phyloP scores from a whole-genome alignment of 768 basidiomycete genomes.

The Cystofilobasidium capitatum region DNA sequence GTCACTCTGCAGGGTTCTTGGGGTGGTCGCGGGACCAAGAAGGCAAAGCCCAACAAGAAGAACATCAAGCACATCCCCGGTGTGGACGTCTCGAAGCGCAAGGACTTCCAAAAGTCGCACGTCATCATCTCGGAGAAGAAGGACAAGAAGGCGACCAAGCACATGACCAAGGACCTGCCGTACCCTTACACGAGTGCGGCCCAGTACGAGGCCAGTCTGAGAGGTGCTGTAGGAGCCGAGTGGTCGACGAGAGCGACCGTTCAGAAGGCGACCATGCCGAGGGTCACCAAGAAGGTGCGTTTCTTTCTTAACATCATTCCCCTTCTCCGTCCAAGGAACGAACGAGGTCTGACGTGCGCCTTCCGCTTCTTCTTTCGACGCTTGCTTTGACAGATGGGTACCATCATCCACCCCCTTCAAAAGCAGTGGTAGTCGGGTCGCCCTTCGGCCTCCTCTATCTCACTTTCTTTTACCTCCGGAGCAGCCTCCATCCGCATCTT shows the following conservation, averaged over 20 bases:
- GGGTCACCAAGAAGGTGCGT: constrained; percentile 73
- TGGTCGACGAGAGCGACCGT: constrained; percentile 73
- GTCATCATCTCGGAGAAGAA: constrained; percentile 93
- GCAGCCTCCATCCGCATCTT: neutral
- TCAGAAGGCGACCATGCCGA: constrained; percentile 63
- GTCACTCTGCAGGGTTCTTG: constrained; percentile 61
- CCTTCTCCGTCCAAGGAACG: neutral
- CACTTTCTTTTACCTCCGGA: neutral
- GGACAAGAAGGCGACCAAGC: constrained; percentile 87
- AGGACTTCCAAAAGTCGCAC: constrained; percentile 73
- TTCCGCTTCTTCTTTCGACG: neutral
- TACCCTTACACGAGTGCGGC: constrained; percentile 88
- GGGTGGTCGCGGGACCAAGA: constrained; percentile 65
- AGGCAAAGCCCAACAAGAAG: constrained; percentile 46
- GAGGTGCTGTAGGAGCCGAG: constrained; percentile 71
- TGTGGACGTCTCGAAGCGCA: constrained; percentile 64
- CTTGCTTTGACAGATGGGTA: constrained; percentile 50
- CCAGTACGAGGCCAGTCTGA: constrained; percentile 80
- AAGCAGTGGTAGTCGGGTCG: constrained; percentile 43
- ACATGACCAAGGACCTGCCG: constrained; percentile 80
- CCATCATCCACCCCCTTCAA: constrained; percentile 59
- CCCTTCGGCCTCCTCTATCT: neutral
- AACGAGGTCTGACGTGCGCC: neutral
- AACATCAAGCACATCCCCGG: constrained; percentile 75
- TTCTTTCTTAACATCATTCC: neutral